These are phyloP conservation scores for Beauveria rudraprayagi DNA, from an alignment of 2,329 filamentous ascomycete species.

Conservation along the genomic window DNA sequence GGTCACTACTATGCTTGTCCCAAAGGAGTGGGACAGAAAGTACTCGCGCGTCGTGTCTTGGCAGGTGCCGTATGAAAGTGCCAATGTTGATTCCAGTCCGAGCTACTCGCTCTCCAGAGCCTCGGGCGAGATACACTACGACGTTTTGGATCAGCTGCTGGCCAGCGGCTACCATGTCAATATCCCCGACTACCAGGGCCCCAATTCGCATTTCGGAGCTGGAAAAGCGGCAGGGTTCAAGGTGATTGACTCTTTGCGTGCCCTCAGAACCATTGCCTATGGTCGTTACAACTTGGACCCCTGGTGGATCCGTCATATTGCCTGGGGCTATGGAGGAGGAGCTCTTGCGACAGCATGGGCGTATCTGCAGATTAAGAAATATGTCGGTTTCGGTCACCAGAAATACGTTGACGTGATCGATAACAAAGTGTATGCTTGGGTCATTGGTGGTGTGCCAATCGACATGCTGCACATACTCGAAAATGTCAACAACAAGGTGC, in stretches of 20 bases:
- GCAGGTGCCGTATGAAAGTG: constrained; percentile 28
- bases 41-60: constrained; percentile 25
- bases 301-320: constrained; percentile 19
- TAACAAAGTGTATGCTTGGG: neutral
- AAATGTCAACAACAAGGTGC: constrained; percentile 20
- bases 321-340: constrained; percentile 52
- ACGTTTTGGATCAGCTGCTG: constrained; percentile 21
- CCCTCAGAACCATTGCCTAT: constrained; percentile 30
- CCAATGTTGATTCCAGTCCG: constrained; percentile 27
- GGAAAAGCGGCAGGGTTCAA: constrained; percentile 35
- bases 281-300: constrained; percentile 24
- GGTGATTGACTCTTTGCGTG: constrained; percentile 30
- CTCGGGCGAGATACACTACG: too few relatives aligned
- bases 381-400: too few relatives aligned
- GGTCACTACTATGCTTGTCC: constrained; percentile 26
- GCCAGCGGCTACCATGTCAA: constrained; percentile 34
- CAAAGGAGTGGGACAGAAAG: neutral
- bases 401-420: too few relatives aligned
- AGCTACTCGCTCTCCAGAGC: constrained; percentile 25
- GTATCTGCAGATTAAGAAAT: constrained; percentile 37
- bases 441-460: constrained; percentile 37
- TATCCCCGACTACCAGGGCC: constrained; percentile 39
- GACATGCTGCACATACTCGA: constrained; percentile 30
- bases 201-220: constrained; percentile 34
- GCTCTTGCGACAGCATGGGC: constrained; percentile 44